These are phyloP conservation scores for Monosporascus sp. DNA, from an alignment of 2,329 filamentous ascomycete species.

Conservation along the genomic window DNA sequence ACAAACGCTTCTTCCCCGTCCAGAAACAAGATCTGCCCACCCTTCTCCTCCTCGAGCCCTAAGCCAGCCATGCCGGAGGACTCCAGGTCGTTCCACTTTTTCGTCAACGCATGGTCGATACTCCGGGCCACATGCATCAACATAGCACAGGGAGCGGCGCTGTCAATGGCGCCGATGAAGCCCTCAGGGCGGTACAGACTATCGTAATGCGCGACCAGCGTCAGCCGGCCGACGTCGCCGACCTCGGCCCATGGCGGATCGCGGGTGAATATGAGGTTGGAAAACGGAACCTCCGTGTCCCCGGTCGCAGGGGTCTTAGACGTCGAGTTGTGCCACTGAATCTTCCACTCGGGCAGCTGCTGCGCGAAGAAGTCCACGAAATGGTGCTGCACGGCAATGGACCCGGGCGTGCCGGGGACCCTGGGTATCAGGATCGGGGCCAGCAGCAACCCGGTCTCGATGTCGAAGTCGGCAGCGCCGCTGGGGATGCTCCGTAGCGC, in stretches of 20 bases:
- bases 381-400: constrained; percentile 66
- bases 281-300: constrained; percentile 68
- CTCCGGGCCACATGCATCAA: constrained; percentile 79
- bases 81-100: constrained; percentile 74
- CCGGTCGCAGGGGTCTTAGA: constrained; percentile 72
- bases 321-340: constrained; percentile 88
- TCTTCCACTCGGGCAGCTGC: constrained; percentile 70
- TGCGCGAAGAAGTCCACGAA: constrained; percentile 76
- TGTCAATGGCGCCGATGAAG: constrained; percentile 92
- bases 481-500: constrained; percentile 66
- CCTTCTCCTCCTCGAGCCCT: constrained; percentile 67
- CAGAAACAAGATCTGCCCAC: constrained; percentile 82
- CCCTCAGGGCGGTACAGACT: constrained; percentile 73
- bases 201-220: constrained; percentile 91
- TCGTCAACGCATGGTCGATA: constrained; percentile 72
- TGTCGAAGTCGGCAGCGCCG: constrained; percentile 73
- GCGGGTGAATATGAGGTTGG: constrained; percentile 78
- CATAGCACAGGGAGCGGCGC: constrained; percentile 90
- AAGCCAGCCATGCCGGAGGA: constrained; percentile 46
- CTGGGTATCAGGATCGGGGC: constrained; percentile 83
- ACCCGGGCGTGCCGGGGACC: constrained; percentile 80
- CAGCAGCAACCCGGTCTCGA: constrained; percentile 67
- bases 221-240: constrained; percentile 75
- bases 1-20: constrained; percentile 94
- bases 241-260: constrained; percentile 76